Evolutionary conservation across 139 green algal species (phyloP), one percentile per base, ranked within the genome.

Genomic region (Raphidocelis subcapitata): DNA sequence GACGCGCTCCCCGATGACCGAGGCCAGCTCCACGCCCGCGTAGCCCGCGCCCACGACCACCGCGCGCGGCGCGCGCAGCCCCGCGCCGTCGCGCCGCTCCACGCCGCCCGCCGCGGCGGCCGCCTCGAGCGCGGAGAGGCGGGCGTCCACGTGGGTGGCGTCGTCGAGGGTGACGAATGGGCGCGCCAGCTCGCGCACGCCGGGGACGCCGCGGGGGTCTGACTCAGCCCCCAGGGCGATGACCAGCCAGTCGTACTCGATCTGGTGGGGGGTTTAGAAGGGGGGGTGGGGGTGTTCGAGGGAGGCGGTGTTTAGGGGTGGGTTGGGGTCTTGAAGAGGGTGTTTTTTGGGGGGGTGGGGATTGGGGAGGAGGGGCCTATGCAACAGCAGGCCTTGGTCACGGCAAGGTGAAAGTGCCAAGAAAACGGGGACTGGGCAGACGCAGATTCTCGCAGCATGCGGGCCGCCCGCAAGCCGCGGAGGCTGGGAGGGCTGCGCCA

Each of bases 191-290:
- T 98, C 87, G 62, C 82, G 81, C 8, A 95, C 93, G 2, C 95
- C 95, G 1, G 87, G 85, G 15, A 97, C 86, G 20, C 88, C 89
- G 1, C 77, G 54, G 24, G 65, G 64, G 75, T 90, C 79, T 1
- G 76, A 57, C 55, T 75, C 60, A 46, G 63, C 47, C 0, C 94
- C 94, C 61, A 98, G 74, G 0, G 94, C 87, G 31, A 98, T 59
- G 49, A 98, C 87, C 49, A 98, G 89, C 83, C 85, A 96, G 79
- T 97, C 93, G 73, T 96, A 97, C n/a, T 88, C 74, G 44, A 97
- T n/a, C 8, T 32, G 55, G 55, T 23, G 14, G 55, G 29, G 55
- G 55, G 20, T 21, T 21, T 33, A 24, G 55, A 24, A 8, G 20
- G 15, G 55, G 55, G 20, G 55, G 55, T 33, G 55, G 55, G 20